Conservation (phyloP, 208 protist genomes). For the Leishmania martiniquensis region DNA sequence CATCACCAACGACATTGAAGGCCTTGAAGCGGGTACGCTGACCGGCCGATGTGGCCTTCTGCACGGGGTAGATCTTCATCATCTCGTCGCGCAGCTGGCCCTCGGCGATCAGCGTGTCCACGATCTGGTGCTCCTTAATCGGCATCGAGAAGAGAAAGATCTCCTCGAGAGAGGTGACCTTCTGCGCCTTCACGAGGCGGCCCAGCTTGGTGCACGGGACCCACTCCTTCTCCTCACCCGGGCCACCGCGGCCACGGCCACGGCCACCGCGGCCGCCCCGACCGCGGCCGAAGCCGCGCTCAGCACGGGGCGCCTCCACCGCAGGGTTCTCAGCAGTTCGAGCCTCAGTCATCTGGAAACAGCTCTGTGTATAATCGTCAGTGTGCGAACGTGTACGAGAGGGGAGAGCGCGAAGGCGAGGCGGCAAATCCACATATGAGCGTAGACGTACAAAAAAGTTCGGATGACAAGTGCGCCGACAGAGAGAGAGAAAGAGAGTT, state of each 20-base stretch:
- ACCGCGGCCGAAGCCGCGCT: slow-evolving; percentile 62
- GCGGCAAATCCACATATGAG: not conserved
- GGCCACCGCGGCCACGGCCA: slow-evolving; percentile 39
- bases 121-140: slow-evolving; percentile 99
- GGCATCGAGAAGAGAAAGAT: slow-evolving; percentile 99
- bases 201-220: slow-evolving; percentile 99
- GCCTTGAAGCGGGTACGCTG: slow-evolving; percentile 99
- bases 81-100: slow-evolving; percentile 92
- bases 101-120: slow-evolving; percentile 97
- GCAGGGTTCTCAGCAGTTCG: slow-evolving; percentile 42
- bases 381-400: not conserved
- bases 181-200: slow-evolving; percentile 96
- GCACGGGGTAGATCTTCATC: slow-evolving; percentile 99
- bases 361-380: slow-evolving; percentile 2
- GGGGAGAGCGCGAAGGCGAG: not conserved
- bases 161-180: slow-evolving; percentile 98
- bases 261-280: slow-evolving; percentile 49
- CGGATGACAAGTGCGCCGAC: no score
- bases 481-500: not conserved
- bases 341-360: slow-evolving; percentile 75
- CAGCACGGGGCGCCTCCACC: slow-evolving; percentile 41
- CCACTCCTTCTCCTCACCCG: slow-evolving; percentile 95
- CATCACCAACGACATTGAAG: slow-evolving; percentile 99
- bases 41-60: slow-evolving; percentile 99
- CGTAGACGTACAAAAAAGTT: no score